Evolutionary conservation across 1,284 basidiomycete genomes (phyloP), one percentile per base, ranked within the genome.

Genomic region (Lignosus rhinocerotis): DNA sequence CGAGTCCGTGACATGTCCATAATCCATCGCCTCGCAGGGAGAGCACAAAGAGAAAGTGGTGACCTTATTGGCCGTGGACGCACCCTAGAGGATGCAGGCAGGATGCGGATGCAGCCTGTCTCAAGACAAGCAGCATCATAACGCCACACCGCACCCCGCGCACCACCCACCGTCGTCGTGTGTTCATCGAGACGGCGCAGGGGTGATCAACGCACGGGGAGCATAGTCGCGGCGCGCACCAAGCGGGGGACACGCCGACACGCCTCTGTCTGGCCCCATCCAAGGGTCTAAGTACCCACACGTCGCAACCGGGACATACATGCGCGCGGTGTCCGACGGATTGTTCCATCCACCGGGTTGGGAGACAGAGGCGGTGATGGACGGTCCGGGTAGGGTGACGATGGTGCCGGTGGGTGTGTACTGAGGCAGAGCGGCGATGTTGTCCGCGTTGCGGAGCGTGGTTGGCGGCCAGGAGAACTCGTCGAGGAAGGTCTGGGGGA

Each of bases 231-330:
- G 55, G 33, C 55, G 47, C 30, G 32, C 48, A n/a, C 25, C 34
- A n/a, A 57, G 50, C 12, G 69, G 66, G 47, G 76, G 69, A 67
- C 86, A 89, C 51, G 86, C 69, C 6, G 78, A 76, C 12, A 88
- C 87, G 17, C 82, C 79, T 6, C 76, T 79, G 48, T 67, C 75
- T 2, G 84, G 81, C 21, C 86, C 88, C 54, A 87, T 75, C 92
- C 93, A 96, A 25, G 93, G 86, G 69, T 93, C 79, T 16, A 90
- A 86, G 70, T 96, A 96, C 30, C 78, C 78, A 73, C 93, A 96
- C 1, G 83, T 81, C 34, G 83, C 72, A 55, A 88, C 80, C 10
- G 78, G 73, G 16, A 83, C 84, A 71, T 81, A 82, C 66, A 83
- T 78, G 41, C 80, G 79, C 45, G 75, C 73, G 33, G 73, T 84